phyloP scores from a whole-genome alignment of 768 basidiomycete genomes.

The Steccherinum ochraceum region DNA sequence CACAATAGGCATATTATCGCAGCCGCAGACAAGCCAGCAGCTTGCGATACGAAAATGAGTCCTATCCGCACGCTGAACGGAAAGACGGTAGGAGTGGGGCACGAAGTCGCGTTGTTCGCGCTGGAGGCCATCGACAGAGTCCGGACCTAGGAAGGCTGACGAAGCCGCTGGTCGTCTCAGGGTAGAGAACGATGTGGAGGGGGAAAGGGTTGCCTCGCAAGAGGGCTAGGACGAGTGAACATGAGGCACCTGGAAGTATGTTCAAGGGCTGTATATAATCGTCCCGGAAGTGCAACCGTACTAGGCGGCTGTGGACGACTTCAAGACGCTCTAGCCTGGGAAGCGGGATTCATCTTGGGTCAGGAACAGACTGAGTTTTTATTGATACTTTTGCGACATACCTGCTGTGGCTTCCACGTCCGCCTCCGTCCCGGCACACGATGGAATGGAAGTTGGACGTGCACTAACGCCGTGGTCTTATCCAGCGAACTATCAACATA shows the following conservation, averaged over 20 bases:
- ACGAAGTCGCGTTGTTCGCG: neutral
- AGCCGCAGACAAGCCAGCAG: constrained; percentile 19
- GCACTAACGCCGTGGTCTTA: too few species aligned
- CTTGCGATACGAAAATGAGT: constrained; percentile 18
- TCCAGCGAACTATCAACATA: too few species aligned
- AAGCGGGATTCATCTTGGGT: neutral
- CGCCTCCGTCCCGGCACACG: too few species aligned
- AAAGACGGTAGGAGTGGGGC: constrained; percentile 1
- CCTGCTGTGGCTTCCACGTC: too few species aligned
- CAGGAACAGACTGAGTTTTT: neutral
- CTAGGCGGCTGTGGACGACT: neutral
- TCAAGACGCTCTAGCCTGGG: neutral
- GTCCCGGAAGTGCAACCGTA: neutral
- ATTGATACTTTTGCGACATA: neutral
- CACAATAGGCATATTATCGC: constrained; percentile 13
- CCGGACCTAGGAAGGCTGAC: neutral
- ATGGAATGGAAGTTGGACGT: too few species aligned
- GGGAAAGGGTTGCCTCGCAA: neutral
- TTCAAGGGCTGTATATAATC: neutral
- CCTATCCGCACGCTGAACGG: constrained; percentile 19
- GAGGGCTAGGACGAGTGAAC: neutral
- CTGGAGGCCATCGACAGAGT: neutral
- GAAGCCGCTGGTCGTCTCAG: neutral
- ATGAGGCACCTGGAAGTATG: neutral
- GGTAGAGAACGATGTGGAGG: too few species aligned